These are phyloP conservation scores for Salix purpurea DNA, from an alignment of 345 rosid species.

Conservation along the genomic window DNA sequence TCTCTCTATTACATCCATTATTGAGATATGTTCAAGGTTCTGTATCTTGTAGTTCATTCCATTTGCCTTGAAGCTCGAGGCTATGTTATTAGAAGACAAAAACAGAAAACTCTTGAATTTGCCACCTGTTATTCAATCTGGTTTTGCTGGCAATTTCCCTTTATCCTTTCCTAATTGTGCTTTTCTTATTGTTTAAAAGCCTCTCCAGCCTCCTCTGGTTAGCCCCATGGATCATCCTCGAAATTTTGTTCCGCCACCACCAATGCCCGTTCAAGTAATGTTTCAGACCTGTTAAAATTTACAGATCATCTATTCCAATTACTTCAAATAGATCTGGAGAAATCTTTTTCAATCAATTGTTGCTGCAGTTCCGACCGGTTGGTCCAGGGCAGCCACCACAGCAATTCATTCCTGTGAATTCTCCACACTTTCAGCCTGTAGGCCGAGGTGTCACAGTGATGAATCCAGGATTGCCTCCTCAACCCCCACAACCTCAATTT, in stretches of 20 bases:
- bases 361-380: conserved; percentile 62
- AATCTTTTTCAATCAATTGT: conserved; percentile 7
- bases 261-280: conserved; percentile 69
- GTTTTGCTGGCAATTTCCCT: background rate
- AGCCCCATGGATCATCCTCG: conserved; percentile 60
- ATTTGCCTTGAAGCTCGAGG: background rate
- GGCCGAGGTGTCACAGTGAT: conserved; percentile 50
- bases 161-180: conserved; percentile 15
- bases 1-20: conserved; percentile 3
- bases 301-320: conserved; percentile 2
- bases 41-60: conserved; percentile 4
- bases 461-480: conserved; percentile 68
- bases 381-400: conserved; percentile 58
- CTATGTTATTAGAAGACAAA: background rate
- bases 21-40: conserved; percentile 1
- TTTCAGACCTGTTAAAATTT: conserved; percentile 14
- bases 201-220: conserved; percentile 51
- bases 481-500: conserved; percentile 58
- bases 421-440: conserved; percentile 71
- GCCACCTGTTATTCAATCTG: background rate
- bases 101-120: background rate
- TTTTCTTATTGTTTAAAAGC: conserved; percentile 32
- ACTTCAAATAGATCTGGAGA: background rate
- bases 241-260: conserved; percentile 59
- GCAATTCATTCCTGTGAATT: conserved; percentile 54